Evolutionary conservation across 192 early-diverging fungal genomes (phyloP).

Genomic region (Borealophlyctis nickersoniae): DNA sequence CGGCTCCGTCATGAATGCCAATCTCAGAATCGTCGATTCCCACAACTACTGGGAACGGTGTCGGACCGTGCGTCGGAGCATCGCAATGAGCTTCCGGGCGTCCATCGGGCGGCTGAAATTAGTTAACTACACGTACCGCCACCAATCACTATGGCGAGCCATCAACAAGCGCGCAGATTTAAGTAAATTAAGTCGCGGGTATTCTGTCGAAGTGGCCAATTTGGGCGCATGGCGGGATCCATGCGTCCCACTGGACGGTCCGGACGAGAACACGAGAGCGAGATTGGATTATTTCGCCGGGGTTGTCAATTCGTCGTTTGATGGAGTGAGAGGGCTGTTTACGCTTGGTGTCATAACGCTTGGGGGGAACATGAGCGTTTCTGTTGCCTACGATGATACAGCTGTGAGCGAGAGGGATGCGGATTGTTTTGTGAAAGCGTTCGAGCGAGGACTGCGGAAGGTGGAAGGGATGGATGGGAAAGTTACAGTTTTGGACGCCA

Average conservation of each 20-base stretch:
- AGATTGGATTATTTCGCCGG: slow-evolving; percentile 38
- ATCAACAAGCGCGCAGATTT: slow-evolving; percentile 39
- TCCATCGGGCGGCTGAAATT: slow-evolving; percentile 42
- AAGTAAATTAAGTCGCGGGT: slow-evolving; percentile 26
- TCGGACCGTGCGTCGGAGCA: slow-evolving; percentile 29
- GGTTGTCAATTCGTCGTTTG: slow-evolving; percentile 40
- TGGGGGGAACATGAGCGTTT: slow-evolving; percentile 37
- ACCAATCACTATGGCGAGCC: slow-evolving; percentile 36
- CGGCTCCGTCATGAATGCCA: slow-evolving; percentile 35
- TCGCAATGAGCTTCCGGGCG: slow-evolving; percentile 16
- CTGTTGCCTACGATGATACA: slow-evolving; percentile 30
- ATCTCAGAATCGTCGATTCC: slow-evolving; percentile 21
- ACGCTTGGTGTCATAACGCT: slow-evolving; percentile 47
- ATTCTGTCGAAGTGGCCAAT: slow-evolving; percentile 48
- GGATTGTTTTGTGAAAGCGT: slow-evolving; percentile 33
- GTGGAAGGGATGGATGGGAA: slow-evolving; percentile 5
- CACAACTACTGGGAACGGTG: slow-evolving; percentile 38
- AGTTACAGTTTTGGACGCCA: neutral
- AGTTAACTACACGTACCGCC: slow-evolving; percentile 41
- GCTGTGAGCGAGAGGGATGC: slow-evolving; percentile 38
- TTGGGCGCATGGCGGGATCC: slow-evolving; percentile 51
- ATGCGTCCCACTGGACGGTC: slow-evolving; percentile 19
- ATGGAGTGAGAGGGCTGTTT: slow-evolving; percentile 45
- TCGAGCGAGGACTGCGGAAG: slow-evolving; percentile 22
- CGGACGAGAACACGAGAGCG: slow-evolving; percentile 11